Conservation (phyloP, 345 rosid genomes). For the Geranium rotundifolium region DNA sequence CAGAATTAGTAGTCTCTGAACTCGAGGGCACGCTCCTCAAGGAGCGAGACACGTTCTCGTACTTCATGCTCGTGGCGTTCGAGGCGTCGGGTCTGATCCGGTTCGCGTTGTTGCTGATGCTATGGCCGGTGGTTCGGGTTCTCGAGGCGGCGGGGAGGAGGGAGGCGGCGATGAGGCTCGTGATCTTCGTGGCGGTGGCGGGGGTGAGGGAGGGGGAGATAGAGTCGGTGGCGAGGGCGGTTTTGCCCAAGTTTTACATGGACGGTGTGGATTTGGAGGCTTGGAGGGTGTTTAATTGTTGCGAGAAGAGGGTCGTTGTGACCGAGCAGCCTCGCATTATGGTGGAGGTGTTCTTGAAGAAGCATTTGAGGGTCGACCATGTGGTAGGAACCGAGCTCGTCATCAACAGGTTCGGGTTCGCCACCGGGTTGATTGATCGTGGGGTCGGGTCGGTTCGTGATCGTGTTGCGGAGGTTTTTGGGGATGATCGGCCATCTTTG, state of each 20-base stretch:
- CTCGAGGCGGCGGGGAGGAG: constrained; percentile 33
- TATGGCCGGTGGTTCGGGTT: constrained; percentile 58
- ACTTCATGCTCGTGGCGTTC: constrained; percentile 85
- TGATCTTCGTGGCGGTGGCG: constrained; percentile 48
- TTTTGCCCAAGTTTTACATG: constrained; percentile 75
- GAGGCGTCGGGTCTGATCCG: constrained; percentile 79
- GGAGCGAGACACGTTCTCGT: constrained; percentile 50
- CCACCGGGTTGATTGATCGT: constrained; percentile 40
- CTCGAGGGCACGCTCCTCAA: constrained; percentile 67
- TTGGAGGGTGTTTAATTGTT: constrained; percentile 54
- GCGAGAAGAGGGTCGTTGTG: constrained; percentile 55
- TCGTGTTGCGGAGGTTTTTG: constrained; percentile 36
- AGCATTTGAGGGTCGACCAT: constrained; percentile 63
- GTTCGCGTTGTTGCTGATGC: constrained; percentile 38
- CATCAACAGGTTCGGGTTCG: constrained; percentile 56
- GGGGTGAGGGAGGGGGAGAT: constrained; percentile 53
- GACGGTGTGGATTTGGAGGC: constrained; percentile 58
- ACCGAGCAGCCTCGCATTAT: constrained; percentile 61
- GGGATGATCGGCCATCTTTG: constrained; percentile 32
- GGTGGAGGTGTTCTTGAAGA: constrained; percentile 74
- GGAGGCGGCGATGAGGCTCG: constrained; percentile 40
- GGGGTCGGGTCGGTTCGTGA: constrained; percentile 15
- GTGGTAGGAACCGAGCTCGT: constrained; percentile 61
- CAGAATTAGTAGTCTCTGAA: constrained; percentile 51
- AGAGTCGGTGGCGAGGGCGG: constrained; percentile 76